Base-by-base conservation (phyloP, 306 rosid genomes). In the Prosopis cineraria region DNA sequence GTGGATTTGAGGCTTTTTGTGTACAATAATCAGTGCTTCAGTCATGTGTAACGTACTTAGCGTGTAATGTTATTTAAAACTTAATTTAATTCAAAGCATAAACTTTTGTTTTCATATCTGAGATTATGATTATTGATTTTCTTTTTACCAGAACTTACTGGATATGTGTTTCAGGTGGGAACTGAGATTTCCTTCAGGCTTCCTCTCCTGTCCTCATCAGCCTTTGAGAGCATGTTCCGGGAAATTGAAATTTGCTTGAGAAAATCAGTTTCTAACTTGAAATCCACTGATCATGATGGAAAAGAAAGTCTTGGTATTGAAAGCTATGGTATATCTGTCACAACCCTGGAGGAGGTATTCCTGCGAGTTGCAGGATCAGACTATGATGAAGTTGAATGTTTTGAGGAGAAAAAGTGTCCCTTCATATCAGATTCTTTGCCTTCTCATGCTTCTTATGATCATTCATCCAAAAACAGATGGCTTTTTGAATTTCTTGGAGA, bases 101-200 rank as follows among this genome's bases (percentile, higher is more conserved):
- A 40, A 14, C 31, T 25, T 19, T 50, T 52, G 14, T 72, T 65
- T 56, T 24, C 13, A 64, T 64, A 66, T 43, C 20, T 41, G 8
- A 36, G 25, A 27, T 71, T 82, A 20, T 71, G 72, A 47, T 56
- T 82, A 44, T 65, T 75, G 76, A 80, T 76, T 70, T 40, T 68
- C 30, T 39, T 78, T 77, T 40, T 76, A 70, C 68, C 60, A 64
- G 70, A 53, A 64, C 29, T 72, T 60, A 25, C 70, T 56, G 59
- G 67, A 83, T 80, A 65, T 76, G 71, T 80, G 65, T 85, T 72
- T 82, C 88, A 94, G 98, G 98, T 94, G 79, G 98, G 98, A 79
- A 94, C 98, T 24, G 98, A 94, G 89, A 90, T 94, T 84, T 94
- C 97, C 78, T 94, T 94, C 78, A 92, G 95, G 92, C 98, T 94